Evolutionary conservation across 257 asterid genomes (phyloP).

Genomic region (Phtheirospermum japonicum): DNA sequence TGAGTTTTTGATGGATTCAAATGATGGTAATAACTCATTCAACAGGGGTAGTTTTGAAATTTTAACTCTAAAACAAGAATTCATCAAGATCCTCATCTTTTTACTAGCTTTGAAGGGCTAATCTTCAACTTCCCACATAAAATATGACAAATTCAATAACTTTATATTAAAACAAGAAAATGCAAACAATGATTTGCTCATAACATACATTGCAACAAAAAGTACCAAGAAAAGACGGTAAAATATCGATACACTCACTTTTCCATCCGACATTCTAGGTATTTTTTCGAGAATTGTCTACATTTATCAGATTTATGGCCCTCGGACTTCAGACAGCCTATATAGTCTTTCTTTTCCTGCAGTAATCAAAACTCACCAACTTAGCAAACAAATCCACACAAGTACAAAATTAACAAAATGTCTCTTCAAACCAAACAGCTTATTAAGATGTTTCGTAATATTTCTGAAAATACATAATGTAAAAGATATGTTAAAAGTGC

Average conservation of each 20-base stretch:
- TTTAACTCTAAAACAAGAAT: no score
- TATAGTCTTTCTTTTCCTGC: conserved; percentile 91
- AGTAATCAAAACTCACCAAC: conserved; percentile 28
- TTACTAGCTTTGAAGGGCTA: no score
- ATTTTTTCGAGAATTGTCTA: conserved; percentile 70
- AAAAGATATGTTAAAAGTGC: background rate
- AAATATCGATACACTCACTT: conserved; percentile 49
- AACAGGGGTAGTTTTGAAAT: no score
- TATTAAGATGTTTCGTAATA: no score
- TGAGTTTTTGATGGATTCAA: conserved; percentile 15
- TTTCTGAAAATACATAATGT: background rate
- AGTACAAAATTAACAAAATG: conserved; percentile 3
- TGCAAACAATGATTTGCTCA: conserved; percentile 1
- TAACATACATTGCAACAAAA: background rate
- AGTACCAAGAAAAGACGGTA: background rate
- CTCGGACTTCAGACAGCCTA: conserved; percentile 61
- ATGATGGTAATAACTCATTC: background rate
- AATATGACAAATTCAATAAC: no score
- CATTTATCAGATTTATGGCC: conserved; percentile 85
- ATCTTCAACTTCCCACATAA: no score
- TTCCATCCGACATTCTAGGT: conserved; percentile 91
- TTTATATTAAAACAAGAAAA: background rate
- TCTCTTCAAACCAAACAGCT: background rate
- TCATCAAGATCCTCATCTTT: no score
- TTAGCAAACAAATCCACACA: conserved; percentile 18